Conservation (phyloP, 2,329 filamentous ascomycete genomes). For the Knufia fluminis region DNA sequence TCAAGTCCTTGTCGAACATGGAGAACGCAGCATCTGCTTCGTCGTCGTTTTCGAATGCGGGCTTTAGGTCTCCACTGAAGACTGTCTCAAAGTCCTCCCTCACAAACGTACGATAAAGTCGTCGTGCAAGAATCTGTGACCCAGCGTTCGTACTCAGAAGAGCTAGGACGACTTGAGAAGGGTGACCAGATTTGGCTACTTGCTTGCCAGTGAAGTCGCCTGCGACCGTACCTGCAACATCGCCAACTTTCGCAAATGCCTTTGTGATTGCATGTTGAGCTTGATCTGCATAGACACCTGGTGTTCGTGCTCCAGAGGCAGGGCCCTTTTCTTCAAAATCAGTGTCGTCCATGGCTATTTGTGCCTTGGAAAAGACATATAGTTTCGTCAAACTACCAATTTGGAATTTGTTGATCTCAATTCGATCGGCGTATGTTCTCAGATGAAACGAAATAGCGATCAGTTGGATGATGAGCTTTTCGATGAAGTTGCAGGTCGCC, state of each 20-base stretch:
- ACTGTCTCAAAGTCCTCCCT: constrained; percentile 68
- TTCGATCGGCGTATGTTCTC: constrained; percentile 80
- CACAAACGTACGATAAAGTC: constrained; percentile 78
- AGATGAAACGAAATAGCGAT: constrained; percentile 90
- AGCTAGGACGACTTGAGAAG: constrained; percentile 72
- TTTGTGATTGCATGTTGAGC: constrained; percentile 65
- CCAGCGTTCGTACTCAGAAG: constrained; percentile 63
- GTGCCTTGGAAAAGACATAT: constrained; percentile 55
- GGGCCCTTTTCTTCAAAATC: constrained; percentile 58
- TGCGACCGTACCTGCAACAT: constrained; percentile 75
- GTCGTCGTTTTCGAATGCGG: constrained; percentile 70
- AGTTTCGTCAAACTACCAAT: constrained; percentile 60
- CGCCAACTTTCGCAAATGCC: constrained; percentile 69
- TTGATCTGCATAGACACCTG: constrained; percentile 59
- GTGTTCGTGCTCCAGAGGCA: constrained; percentile 60
- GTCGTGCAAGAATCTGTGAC: constrained; percentile 74
- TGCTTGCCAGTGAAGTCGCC: constrained; percentile 80
- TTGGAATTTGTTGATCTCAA: constrained; percentile 86
- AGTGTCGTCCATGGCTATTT: constrained; percentile 61
- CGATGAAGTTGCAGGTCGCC: constrained; percentile 68
- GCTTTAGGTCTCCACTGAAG: constrained; percentile 64
- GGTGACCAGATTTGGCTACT: constrained; percentile 61
- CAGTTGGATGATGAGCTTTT: constrained; percentile 91
- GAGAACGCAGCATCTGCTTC: constrained; percentile 81
- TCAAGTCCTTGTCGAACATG: constrained; percentile 94